A percentile compares a stretch with the other conserved stretches of the same genome.
These are phyloP conservation scores for Anthracocystis walkeri DNA, from an alignment of 1,284 basidiomycete genomes.

Conservation along the genomic window DNA sequence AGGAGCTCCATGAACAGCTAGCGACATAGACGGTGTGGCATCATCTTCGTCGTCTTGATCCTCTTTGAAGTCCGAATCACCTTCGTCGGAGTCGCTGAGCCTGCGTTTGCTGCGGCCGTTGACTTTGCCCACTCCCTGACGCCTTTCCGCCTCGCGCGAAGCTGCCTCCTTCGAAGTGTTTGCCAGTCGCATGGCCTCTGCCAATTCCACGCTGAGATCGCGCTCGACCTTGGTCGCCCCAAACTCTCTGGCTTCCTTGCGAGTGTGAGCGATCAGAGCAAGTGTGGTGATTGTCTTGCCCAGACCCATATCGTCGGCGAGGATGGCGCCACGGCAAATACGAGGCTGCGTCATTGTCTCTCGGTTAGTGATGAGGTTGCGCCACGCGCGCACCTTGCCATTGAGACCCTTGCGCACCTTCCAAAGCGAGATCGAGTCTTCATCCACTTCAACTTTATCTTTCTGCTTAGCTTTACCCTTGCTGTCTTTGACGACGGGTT, in stretches of 20 bases:
- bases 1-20: slow-evolving; percentile 44
- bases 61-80: neutral
- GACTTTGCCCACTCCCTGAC: slow-evolving; percentile 11
- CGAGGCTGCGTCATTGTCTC: slow-evolving; percentile 76
- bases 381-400: slow-evolving; percentile 73
- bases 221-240: slow-evolving; percentile 67
- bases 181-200: slow-evolving; percentile 13
- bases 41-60: slow-evolving; percentile 26
- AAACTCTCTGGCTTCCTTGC: slow-evolving; percentile 79
- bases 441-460: slow-evolving; percentile 16
- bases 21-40: slow-evolving; percentile 17
- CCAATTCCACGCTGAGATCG: slow-evolving; percentile 15
- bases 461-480: slow-evolving; percentile 9
- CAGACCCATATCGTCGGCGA: slow-evolving; percentile 83
- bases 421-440: slow-evolving; percentile 80
- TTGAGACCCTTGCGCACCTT: slow-evolving; percentile 74
- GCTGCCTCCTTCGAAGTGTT: neutral
- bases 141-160: slow-evolving; percentile 9
- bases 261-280: slow-evolving; percentile 88
- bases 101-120: slow-evolving; percentile 14
- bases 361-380: slow-evolving; percentile 85
- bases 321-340: slow-evolving; percentile 86
- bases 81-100: slow-evolving; percentile 21
- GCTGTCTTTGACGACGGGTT: neutral
- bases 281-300: slow-evolving; percentile 96